Evolutionary conservation across 2,329 filamentous ascomycete genomes (phyloP).

Genomic region (Raffaelea arxii): DNA sequence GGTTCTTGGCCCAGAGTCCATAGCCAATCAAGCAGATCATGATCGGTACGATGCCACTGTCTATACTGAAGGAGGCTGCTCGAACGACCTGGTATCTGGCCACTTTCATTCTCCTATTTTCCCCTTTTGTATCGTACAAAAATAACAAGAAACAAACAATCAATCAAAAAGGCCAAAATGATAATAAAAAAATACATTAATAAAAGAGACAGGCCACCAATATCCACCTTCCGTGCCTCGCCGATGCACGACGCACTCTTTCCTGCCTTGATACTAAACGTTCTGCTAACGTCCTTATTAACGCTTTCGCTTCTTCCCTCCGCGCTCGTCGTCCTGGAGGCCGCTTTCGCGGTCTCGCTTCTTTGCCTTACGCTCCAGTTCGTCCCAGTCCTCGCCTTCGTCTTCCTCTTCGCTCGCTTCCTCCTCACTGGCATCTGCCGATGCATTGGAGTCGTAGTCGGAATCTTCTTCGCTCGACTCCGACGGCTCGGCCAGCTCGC

Average conservation of each 20-base stretch:
- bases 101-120: too few species aligned
- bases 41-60: too few species aligned
- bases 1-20: too few species aligned
- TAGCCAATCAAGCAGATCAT: too few species aligned
- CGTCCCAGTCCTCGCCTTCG: slow-evolving; percentile 87
- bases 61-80: too few species aligned
- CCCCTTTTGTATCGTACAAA: too few species aligned
- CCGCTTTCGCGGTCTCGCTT: slow-evolving; percentile 63
- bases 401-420: slow-evolving; percentile 66
- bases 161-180: not conserved
- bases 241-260: too few species aligned
- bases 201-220: not conserved
- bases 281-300: slow-evolving; percentile 12
- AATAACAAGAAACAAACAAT: not conserved
- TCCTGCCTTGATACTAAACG: not conserved
- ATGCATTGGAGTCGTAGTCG: slow-evolving; percentile 86
- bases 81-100: too few species aligned
- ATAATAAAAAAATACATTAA: not conserved
- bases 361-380: slow-evolving; percentile 82
- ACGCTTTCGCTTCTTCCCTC: slow-evolving; percentile 54
- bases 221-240: too few species aligned
- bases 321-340: slow-evolving; percentile 68
- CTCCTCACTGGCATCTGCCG: slow-evolving; percentile 72
- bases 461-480: slow-evolving; percentile 74
- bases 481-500: slow-evolving; percentile 73